phyloP scores from a whole-genome alignment of 495 filamentous ascomycete genomes.

The Penicillium desertorum region DNA sequence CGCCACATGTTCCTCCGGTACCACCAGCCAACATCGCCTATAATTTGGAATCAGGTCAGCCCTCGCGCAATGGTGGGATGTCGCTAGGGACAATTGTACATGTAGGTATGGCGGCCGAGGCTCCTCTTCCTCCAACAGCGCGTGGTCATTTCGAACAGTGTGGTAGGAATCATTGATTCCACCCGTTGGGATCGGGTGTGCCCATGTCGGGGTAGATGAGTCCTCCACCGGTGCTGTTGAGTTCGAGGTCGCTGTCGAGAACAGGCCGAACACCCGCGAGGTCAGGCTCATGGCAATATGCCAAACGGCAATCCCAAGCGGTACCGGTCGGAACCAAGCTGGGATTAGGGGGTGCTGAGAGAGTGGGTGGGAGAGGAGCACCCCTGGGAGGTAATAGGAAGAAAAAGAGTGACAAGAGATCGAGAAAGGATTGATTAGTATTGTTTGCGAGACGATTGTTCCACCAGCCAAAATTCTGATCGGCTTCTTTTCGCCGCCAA shows the following conservation, averaged over 20 bases:
- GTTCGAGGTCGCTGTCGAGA: conserved; percentile 39
- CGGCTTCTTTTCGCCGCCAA: conserved; percentile 39
- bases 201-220: conserved; percentile 12
- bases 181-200: neutral
- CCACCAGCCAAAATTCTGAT: conserved; percentile 41
- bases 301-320: conserved; percentile 33
- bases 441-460: conserved; percentile 13
- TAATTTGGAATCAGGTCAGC: conserved; percentile 8
- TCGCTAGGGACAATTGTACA: conserved; percentile 44
- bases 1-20: conserved; percentile 83
- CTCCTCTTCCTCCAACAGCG: conserved; percentile 46
- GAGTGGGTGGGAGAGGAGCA: conserved; percentile 19
- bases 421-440: conserved; percentile 20
- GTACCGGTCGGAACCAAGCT: conserved; percentile 37
- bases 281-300: conserved; percentile 49
- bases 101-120: conserved; percentile 63
- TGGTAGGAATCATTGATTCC: conserved; percentile 13
- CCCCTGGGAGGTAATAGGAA: conserved; percentile 15
- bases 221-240: conserved; percentile 19
- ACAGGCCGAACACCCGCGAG: conserved; percentile 46
- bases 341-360: conserved; percentile 17
- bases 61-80: neutral
- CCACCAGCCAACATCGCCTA: conserved; percentile 96
- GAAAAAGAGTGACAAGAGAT: conserved; percentile 27
- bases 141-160: conserved; percentile 17